Evolutionary conservation across 2,329 filamentous ascomycete genomes (phyloP).

Genomic region (Sphaerostilbella broomeana): DNA sequence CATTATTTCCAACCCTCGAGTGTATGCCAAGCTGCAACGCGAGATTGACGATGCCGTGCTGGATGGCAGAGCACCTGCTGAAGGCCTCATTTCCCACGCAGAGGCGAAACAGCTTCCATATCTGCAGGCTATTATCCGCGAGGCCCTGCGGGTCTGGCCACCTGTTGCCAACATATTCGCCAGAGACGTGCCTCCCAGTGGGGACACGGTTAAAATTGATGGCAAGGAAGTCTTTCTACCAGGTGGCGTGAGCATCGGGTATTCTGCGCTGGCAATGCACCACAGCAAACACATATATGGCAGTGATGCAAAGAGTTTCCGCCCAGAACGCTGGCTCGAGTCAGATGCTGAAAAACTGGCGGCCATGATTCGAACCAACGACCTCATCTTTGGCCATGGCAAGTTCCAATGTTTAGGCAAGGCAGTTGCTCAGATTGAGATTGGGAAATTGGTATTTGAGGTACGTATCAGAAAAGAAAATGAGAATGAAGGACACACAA

Average conservation of each 20-base stretch:
- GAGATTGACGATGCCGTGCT: constrained; percentile 45
- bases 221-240: constrained; percentile 34
- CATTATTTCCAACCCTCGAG: constrained; percentile 42
- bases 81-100: constrained; percentile 31
- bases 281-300: constrained; percentile 28
- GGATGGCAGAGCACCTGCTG: constrained; percentile 28
- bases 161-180: constrained; percentile 23
- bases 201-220: constrained; percentile 23
- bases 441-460: constrained; percentile 35
- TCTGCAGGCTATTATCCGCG: constrained; percentile 40
- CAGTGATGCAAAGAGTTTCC: constrained; percentile 26
- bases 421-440: constrained; percentile 31
- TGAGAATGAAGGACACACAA: too few species aligned
- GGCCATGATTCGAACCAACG: constrained; percentile 28
- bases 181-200: constrained; percentile 18
- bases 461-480: constrained; percentile 21
- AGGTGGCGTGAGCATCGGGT: constrained; percentile 25
- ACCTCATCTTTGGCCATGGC: constrained; percentile 33
- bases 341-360: constrained; percentile 22
- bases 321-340: constrained; percentile 34
- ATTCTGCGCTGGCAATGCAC: constrained; percentile 26
- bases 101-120: constrained; percentile 36
- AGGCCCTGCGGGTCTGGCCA: constrained; percentile 29
- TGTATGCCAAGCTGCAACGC: constrained; percentile 38
- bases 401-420: constrained; percentile 34